Base-by-base conservation (phyloP, 352 stramenopile genomes). In the Phytophthora pisi region DNA sequence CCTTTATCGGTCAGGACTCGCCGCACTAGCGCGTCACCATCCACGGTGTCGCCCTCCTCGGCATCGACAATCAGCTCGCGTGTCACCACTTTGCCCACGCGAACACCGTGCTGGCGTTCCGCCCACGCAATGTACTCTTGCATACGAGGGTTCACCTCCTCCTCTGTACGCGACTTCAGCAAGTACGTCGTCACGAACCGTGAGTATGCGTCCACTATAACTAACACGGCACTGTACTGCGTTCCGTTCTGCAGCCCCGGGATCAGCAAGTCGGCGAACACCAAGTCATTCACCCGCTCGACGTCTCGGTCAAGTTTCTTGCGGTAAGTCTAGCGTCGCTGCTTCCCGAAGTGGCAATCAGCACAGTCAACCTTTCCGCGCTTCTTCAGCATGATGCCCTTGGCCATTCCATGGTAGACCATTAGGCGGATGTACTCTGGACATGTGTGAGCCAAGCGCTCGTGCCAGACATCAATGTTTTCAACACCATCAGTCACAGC, bases 211-310 rank as follows among this genome's bases (percentile, higher is more conserved):
- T 42, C 26, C 26, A 57, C 46, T 4, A 57, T 26, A 3, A 57
- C 51, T 43, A 57, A 30, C 3, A 42, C 30, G 0, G 51, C 8
- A n/a, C 28, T 57, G 30, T 45, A 57, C 28, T 45, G 26, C 2
- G 51, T 28, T 45, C 51, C 51, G n/a, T 57, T 57, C 5, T 57
- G 13, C 16, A 26, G 28, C 2, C 51, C 51, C 36, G 51, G 51
- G 20, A 45, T 57, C 13, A 43, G 20, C 28, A 57, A 57, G 28
- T 45, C 30, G 18, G 51, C 51, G 28, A 57, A 57, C 28, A 57
- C 51, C 13, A 57, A 16, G 28, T 57, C 51, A 18, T 43, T 57
- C 9, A 57, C 26, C 23, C 51, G 36, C 30, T 43, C 51, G 16
- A 45, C 38, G 31, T 20, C 6, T 9, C 38, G 38, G 9, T 45